Conservation (phyloP, 139 green algal species). For the Diplosphaera chodatii region DNA sequence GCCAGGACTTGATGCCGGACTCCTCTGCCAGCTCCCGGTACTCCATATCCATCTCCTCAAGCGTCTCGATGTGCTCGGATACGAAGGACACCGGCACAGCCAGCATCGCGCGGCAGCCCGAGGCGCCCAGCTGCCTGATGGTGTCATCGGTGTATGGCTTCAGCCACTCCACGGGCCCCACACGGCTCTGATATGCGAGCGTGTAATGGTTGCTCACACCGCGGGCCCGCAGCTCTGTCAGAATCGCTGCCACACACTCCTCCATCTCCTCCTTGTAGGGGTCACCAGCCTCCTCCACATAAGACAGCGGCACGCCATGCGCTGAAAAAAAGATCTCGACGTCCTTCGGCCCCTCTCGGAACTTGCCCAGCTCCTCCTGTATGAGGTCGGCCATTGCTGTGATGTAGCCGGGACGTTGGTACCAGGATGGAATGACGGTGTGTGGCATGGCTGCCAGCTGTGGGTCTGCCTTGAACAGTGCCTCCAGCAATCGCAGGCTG, state of each 20-base stretch:
- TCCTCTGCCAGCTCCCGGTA: conserved; percentile 68
- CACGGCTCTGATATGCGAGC: conserved; percentile 93
- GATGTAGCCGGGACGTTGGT: conserved; percentile 89
- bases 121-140: conserved; percentile 78
- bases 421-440: conserved; percentile 58
- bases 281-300: conserved; percentile 92
- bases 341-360: conserved; percentile 2
- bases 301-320: conserved; percentile 94
- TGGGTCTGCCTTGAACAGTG: conserved; percentile 53
- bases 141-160: conserved; percentile 96
- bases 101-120: conserved; percentile 72
- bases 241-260: conserved; percentile 94
- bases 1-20: conserved; percentile 57
- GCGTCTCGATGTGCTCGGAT: conserved; percentile 98
- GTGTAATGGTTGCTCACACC: conserved; percentile 83
- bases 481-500: conserved; percentile 85
- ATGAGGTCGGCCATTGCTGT: conserved; percentile 93
- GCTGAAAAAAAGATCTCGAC: conserved; percentile 92
- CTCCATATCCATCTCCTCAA: conserved; percentile 99
- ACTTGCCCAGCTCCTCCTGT: neutral
- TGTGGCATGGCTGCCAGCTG: neutral
- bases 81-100: conserved; percentile 98
- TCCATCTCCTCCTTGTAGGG: conserved; percentile 99
- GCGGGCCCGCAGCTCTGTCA: conserved; percentile 67
- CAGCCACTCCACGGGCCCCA: conserved; percentile 96